A percentile compares a stretch with the other conserved stretches of the same genome.
Evolutionary conservation across 441 rosid species (phyloP).

Genomic region (Adansonia rubrostipa): DNA sequence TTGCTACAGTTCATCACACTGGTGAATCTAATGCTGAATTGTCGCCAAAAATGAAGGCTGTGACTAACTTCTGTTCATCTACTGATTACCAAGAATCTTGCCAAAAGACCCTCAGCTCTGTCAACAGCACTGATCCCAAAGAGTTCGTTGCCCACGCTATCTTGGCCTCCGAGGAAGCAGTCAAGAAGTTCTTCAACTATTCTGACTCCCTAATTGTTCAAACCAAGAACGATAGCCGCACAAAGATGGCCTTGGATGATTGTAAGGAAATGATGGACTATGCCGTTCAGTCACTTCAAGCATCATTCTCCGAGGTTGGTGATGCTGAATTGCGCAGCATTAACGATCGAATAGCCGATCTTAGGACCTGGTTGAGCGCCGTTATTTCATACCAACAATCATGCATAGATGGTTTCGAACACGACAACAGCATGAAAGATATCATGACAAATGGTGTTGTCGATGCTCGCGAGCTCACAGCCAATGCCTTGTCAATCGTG

Average conservation of each 20-base stretch:
- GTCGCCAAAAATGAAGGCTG: slow-evolving; percentile 65
- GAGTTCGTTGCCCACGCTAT: slow-evolving; percentile 52
- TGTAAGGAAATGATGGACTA: slow-evolving; percentile 55
- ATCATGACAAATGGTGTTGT: slow-evolving; percentile 36
- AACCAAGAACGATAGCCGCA: slow-evolving; percentile 27
- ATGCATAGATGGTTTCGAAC: slow-evolving; percentile 66
- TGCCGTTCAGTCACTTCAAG: slow-evolving; percentile 55
- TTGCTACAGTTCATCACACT: slow-evolving; percentile 40
- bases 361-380: slow-evolving; percentile 64
- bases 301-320: slow-evolving; percentile 40
- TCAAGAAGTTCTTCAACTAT: slow-evolving; percentile 46
- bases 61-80: slow-evolving; percentile 53
- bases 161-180: slow-evolving; percentile 41
- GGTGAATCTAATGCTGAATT: slow-evolving; percentile 16
- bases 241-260: slow-evolving; percentile 64
- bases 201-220: slow-evolving; percentile 36
- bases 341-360: slow-evolving; percentile 45
- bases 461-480: slow-evolving; percentile 47
- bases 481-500: slow-evolving; percentile 60
- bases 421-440: slow-evolving; percentile 32
- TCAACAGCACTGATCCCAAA: slow-evolving; percentile 62
- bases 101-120: slow-evolving; percentile 51
- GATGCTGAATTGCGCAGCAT: slow-evolving; percentile 40
- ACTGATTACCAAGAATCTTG: slow-evolving; percentile 67
- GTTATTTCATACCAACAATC: slow-evolving; percentile 63